Evolutionary conservation across 768 basidiomycete species (phyloP).

Genomic region (Daedaleopsis nitida): DNA sequence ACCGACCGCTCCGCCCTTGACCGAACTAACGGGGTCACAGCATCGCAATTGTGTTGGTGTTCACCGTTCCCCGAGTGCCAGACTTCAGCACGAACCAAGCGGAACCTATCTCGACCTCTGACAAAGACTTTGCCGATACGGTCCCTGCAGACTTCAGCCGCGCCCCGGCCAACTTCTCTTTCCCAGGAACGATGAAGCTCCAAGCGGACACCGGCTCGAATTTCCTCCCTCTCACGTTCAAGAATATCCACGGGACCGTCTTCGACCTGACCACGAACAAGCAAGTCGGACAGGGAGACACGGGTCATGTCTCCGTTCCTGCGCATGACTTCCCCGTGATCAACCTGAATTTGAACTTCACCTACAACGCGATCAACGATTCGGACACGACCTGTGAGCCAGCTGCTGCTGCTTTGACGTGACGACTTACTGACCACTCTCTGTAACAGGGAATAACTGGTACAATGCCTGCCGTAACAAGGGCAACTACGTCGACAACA

Average conservation of each 20-base stretch:
- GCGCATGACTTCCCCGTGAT: constrained; percentile 69
- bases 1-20: neutral
- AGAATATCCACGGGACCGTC: constrained; percentile 62
- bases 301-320: constrained; percentile 58
- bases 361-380: constrained; percentile 76
- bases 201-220: constrained; percentile 76
- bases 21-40: constrained; percentile 34
- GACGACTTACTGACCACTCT: constrained; percentile 2
- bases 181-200: constrained; percentile 74
- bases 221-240: constrained; percentile 78
- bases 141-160: constrained; percentile 70
- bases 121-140: constrained; percentile 55
- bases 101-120: constrained; percentile 61
- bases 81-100: constrained; percentile 59
- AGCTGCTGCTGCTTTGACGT: neutral
- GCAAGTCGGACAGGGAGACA: constrained; percentile 68
- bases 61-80: constrained; percentile 86
- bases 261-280: constrained; percentile 69
- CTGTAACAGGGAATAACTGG: constrained; percentile 63
- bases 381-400: constrained; percentile 81
- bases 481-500: constrained; percentile 47
- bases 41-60: constrained; percentile 67
- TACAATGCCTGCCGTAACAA: constrained; percentile 76
- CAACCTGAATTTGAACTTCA: constrained; percentile 78
- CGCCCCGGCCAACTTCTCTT: constrained; percentile 86